phyloP scores from a whole-genome alignment of 179 eudicot species.

The Patellifolia procumbens region DNA sequence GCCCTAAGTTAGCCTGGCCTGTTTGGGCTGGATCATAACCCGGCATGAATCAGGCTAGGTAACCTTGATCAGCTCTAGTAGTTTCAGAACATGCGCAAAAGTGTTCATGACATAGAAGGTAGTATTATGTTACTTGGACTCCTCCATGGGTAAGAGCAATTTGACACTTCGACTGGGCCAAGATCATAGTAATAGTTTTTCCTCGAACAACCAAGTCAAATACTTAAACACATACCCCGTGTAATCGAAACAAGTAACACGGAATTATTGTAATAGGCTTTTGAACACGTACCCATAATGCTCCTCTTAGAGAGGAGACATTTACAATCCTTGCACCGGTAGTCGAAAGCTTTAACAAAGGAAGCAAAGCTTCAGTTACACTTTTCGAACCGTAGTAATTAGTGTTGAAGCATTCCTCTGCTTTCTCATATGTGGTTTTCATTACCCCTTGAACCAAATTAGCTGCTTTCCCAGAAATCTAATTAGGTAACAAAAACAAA shows the following conservation, averaged over 20 bases:
- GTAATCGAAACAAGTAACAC: no score
- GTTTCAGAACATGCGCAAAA: background rate
- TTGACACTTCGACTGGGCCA: no score
- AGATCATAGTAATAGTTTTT: no score
- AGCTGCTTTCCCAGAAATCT: slow-evolving; percentile 29
- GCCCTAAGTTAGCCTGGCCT: background rate
- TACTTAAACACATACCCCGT: no score
- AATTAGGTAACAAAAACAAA: background rate
- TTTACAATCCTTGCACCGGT: slow-evolving; percentile 30
- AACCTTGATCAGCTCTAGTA: background rate
- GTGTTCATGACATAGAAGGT: no score
- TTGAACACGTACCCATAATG: slow-evolving; percentile 26
- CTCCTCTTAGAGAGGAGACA: slow-evolving; percentile 33
- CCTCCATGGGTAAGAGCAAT: no score
- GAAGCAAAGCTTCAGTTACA: slow-evolving; percentile 34
- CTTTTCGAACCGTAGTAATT: slow-evolving; percentile 32
- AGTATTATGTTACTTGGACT: no score
- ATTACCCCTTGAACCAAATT: slow-evolving; percentile 31
- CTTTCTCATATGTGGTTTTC: slow-evolving; percentile 31
- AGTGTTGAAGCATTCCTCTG: slow-evolving; percentile 32
- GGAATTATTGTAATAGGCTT: no score
- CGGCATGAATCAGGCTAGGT: background rate
- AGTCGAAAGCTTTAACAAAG: slow-evolving; percentile 27
- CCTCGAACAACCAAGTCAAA: no score
- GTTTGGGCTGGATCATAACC: background rate